Evolutionary conservation across 208 protist species (phyloP), one percentile per base, ranked within the genome.

Genomic region (Leishmania guyanensis): DNA sequence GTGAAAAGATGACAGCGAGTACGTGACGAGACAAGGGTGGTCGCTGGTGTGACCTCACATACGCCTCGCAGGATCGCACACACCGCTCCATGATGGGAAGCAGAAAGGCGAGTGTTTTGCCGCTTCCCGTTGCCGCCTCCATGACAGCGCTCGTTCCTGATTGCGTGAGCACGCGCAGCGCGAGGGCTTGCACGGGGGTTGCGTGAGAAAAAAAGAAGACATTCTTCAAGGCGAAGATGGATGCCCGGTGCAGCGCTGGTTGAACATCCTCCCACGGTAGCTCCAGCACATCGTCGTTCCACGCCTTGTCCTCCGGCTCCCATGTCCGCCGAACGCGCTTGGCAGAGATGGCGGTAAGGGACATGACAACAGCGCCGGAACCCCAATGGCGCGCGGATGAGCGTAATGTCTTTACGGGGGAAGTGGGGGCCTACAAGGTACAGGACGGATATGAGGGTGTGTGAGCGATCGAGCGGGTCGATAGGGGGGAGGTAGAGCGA

Each of bases 61-160:
- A 89, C 22, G 83, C 84, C 51, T 95, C 92, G 68, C 90, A 93
- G 22, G 83, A 72, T 26, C 88, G 84, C 39, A 98, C 77, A 43
- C 83, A 89, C 65, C 95, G 92, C 86, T 98, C 91, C 89, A 98
- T 93, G 26, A 98, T 74, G 22, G 95, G 93, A 10, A 98, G 83
- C 0, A 99, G 91, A 53, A 99, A 92, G 14, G 92, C 97, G 3
- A 99, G 90, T 20, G 98, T 99, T 89, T 99, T 99, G 22, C 99
- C 99, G 51, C 98, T 99, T 33, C 98, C 98, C 0, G 99, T 99
- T 4, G 99, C 98, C 2, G 93, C 96, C 85, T 99, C 99, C 26
- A 99, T 87, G 33, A 99, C 60, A 0, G 81, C 88, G 74, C 93
- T 96, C 48, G 86, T 60, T 1, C 92, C 91, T 10, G 77, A 76